Base-by-base conservation (phyloP, 345 rosid genomes). In the Brassica cretica region DNA sequence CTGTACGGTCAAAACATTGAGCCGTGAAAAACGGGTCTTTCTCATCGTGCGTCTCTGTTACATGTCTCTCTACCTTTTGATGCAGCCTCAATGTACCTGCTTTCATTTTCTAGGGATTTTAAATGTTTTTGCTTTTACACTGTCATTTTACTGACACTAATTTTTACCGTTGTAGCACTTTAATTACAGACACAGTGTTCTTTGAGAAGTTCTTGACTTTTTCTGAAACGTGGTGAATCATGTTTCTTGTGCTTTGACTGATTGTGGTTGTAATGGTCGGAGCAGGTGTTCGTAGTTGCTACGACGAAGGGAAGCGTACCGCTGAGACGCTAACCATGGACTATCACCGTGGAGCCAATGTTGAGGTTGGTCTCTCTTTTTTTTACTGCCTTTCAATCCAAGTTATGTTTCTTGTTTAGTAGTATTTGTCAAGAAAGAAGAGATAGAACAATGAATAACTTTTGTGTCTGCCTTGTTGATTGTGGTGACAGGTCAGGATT, bases 221-320 rank as follows among this genome's bases (percentile, higher is more conserved):
- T 15, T 64, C 4, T 39, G 14, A 33, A 32, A 33, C 46, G 51
- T 60, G 67, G 32, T 10, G 25, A 19, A 58, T 35, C 64, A 70
- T 77, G 70, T 16, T 37, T 24, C 49, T 21, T 72, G 72, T 67
- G 66, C 3, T 67, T 73, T 27, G 71, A 5, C 70, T 63, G 68
- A 67, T 35, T 71, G 60, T 53, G 39, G 41, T 53, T 37, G 27
- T 68, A 37, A 64, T 73, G 66, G 15, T 71, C 2, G 53, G 24
- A 66, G 62, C 81, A 89, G 93, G 97, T 75, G 97, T 89, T 29
- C 82, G 97, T 82, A 91, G 93, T 73, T 91, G 93, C 72, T 91
- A 91, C 80, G 97, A 89, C 2, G 97, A 91, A 85, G 97, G 97
- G 5, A 91, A 91, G 72, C 97, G 93, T 69, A 91, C 97, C 0